A percentile compares a stretch with the other conserved stretches of the same genome.
Conservation (phyloP, 2,329 filamentous ascomycete genomes). For the Talaromyces marneffei region DNA sequence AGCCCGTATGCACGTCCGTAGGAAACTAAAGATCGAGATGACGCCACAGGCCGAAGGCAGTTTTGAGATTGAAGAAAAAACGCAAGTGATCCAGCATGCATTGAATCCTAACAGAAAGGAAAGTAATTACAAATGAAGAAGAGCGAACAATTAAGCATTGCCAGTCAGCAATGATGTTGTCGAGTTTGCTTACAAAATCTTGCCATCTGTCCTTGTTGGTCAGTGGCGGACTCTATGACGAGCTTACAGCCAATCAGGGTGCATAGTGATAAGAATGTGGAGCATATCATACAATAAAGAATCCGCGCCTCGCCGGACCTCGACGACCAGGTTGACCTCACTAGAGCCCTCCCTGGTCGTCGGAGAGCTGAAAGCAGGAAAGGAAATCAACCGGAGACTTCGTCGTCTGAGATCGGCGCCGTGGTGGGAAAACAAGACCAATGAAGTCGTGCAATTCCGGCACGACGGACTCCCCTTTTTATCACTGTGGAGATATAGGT, state of each 20-base stretch:
- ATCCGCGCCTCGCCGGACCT: background rate
- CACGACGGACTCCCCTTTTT: too few species aligned
- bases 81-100: background rate
- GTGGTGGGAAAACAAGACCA: too few species aligned
- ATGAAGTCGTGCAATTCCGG: too few species aligned
- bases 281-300: background rate
- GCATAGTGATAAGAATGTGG: background rate
- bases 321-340: too few species aligned
- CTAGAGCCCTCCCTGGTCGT: too few species aligned
- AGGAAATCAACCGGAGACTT: too few species aligned
- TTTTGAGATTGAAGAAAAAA: background rate
- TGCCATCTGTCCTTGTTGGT: conserved; percentile 8
- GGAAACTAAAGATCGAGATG: conserved; percentile 1
- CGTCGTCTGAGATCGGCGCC: too few species aligned
- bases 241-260: background rate
- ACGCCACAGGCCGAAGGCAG: background rate
- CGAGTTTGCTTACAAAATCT: conserved; percentile 7
- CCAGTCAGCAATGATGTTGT: background rate
- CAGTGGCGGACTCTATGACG: conserved; percentile 6
- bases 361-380: too few species aligned
- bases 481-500: too few species aligned
- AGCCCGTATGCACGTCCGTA: background rate
- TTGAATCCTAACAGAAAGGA: too few species aligned
- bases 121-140: background rate
- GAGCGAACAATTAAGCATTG: background rate